Base-by-base conservation (phyloP, 2,329 filamentous ascomycete species). In the Monilinia fructicola region DNA sequence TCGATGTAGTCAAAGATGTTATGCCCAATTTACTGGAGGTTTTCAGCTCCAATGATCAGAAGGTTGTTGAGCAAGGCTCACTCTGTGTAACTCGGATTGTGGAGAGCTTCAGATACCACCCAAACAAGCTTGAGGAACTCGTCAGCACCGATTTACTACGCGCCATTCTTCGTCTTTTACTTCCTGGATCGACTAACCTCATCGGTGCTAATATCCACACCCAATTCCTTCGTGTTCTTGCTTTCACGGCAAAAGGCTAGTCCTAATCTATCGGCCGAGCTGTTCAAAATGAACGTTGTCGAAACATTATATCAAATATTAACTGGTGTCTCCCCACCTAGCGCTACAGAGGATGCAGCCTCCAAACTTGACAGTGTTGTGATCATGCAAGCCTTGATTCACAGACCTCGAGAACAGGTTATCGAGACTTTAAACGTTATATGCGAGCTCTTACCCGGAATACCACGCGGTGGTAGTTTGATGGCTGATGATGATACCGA, bases 371-470 rank as follows among this genome's bases (percentile, higher is more conserved):
- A 98, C 78, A 97, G 93, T 75, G 94, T 98, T 65, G 87, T 99
- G 55, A 95, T 99, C 74, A 99, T 99, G 96, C 95, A 99, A 79
- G 93, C 96, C 48, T 83, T 99, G 70, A 97, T 99, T 63, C 95
- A 98, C 76, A 89, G 94, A 52, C 95, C 95, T 9, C 89, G 93
- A 66, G 96, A 99, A 72, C 95, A 99, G 78, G 91, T 99, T 23
- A 95, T 94, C 72, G 95, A 99, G 81, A 97, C 96, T 1, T 84
- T 99, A 70, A 98, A 98, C 76, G 93, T 99, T 70, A 93, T 99
- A 70, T 97, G 95, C 80, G 95, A 99, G 79, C 82, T 99, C 40
- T 83, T 99, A 46, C 93, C 94, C 1, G 88, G 86, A 60, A 82
- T 94, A 21, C 88, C 89, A 16, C 83, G 82, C 64, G 81, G 81